These are phyloP conservation scores for Vachellia collinsii DNA, from an alignment of 306 rosid species.

Conservation along the genomic window DNA sequence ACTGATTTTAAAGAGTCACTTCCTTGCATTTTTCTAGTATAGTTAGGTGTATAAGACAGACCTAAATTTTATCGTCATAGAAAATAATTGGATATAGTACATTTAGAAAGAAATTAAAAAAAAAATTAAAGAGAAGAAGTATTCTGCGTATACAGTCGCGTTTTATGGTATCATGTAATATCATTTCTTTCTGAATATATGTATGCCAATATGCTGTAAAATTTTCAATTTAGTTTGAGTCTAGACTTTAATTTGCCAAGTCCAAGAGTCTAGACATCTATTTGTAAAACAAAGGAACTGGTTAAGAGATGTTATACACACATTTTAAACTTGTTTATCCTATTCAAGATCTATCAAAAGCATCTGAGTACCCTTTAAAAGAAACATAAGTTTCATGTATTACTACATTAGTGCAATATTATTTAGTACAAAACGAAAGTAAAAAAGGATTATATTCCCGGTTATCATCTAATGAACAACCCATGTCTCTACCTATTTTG, in stretches of 20 bases:
- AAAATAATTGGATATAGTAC: too few relatives aligned
- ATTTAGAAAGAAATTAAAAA: too few relatives aligned
- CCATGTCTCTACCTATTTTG: not conserved
- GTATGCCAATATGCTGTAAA: too few relatives aligned
- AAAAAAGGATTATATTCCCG: not conserved
- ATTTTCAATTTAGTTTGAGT: too few relatives aligned
- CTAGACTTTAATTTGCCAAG: too few relatives aligned
- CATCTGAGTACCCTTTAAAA: not conserved
- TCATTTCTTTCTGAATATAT: too few relatives aligned
- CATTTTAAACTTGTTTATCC: not conserved
- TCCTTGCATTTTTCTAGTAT: not conserved
- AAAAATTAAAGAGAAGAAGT: too few relatives aligned
- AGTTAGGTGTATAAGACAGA: not conserved
- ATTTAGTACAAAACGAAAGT: too few relatives aligned
- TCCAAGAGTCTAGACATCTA: not conserved
- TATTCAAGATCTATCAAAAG: not conserved
- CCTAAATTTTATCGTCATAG: not conserved
- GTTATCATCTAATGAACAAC: not conserved
- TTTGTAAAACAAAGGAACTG: not conserved
- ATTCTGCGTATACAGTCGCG: too few relatives aligned
- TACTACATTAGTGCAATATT: too few relatives aligned
- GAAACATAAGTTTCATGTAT: too few relatives aligned
- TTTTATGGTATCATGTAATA: too few relatives aligned
- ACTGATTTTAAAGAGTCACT: not conserved
- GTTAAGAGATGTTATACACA: not conserved